Evolutionary conservation across 768 basidiomycete species (phyloP).

Genomic region (Hemileccinum impolitum): DNA sequence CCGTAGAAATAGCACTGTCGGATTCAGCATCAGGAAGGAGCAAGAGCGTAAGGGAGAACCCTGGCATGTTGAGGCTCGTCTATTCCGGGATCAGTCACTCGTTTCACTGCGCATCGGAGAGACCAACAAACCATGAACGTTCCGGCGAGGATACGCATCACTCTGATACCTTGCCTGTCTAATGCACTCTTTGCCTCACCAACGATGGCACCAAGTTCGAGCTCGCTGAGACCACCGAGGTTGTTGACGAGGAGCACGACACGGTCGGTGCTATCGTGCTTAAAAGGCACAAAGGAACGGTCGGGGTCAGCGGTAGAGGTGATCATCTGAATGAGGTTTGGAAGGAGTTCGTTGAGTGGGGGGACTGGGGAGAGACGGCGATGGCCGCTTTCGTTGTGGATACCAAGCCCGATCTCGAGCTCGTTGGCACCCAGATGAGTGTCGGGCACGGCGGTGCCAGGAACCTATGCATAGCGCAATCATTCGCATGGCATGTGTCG

Average conservation of each 20-base stretch:
- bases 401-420: constrained; percentile 87
- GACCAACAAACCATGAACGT: constrained; percentile 72
- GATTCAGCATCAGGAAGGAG: constrained; percentile 57
- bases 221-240: constrained; percentile 79
- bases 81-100: constrained; percentile 22
- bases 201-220: constrained; percentile 72
- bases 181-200: constrained; percentile 58
- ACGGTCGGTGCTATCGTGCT: constrained; percentile 56
- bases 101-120: background rate
- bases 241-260: constrained; percentile 86
- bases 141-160: constrained; percentile 67
- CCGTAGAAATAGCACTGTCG: constrained; percentile 34
- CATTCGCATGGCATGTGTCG: background rate
- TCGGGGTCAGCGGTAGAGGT: constrained; percentile 72
- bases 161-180: constrained; percentile 50
- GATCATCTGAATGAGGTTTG: constrained; percentile 66
- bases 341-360: constrained; percentile 63
- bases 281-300: constrained; percentile 72
- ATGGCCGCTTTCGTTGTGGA: constrained; percentile 87
- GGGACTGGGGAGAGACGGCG: constrained; percentile 68
- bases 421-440: constrained; percentile 58
- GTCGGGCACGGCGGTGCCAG: constrained; percentile 62
- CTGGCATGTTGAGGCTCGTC: constrained; percentile 93
- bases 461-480: constrained; percentile 48
- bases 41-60: constrained; percentile 81